phyloP scores from a whole-genome alignment of 2,329 filamentous ascomycete genomes.

The Alternaria infectoria region DNA sequence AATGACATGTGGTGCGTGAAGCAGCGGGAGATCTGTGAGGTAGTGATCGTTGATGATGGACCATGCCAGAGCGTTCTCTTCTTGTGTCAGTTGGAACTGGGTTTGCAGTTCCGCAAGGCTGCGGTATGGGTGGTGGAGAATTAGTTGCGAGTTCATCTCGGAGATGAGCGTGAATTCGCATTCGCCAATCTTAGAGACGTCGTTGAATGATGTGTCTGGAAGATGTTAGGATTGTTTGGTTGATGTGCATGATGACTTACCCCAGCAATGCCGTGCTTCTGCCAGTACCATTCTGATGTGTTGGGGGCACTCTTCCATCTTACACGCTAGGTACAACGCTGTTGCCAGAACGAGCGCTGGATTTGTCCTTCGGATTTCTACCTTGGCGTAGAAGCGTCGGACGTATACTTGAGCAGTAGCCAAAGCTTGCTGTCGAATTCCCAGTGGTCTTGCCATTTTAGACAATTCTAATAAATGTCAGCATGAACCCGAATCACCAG shows the following conservation, averaged over 20 bases:
- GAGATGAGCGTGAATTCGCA: constrained; percentile 93
- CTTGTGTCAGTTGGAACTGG: constrained; percentile 73
- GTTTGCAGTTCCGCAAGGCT: constrained; percentile 74
- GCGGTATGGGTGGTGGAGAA: constrained; percentile 89
- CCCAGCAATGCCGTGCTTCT: constrained; percentile 76
- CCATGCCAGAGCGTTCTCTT: constrained; percentile 79
- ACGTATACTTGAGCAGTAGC: constrained; percentile 95
- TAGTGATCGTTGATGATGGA: constrained; percentile 91
- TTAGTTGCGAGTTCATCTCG: constrained; percentile 87
- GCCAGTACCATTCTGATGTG: constrained; percentile 90
- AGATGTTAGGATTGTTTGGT: constrained; percentile 7
- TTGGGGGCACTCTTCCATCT: constrained; percentile 97
- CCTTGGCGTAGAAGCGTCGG: constrained; percentile 88
- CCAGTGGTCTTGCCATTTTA: constrained; percentile 83
- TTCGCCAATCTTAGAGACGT: constrained; percentile 85
- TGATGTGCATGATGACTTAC: constrained; percentile 19
- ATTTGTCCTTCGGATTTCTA: constrained; percentile 91
- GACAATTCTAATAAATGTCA: constrained; percentile 64
- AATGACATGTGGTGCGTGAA: constrained; percentile 85
- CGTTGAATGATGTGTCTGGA: constrained; percentile 52
- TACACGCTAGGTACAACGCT: constrained; percentile 91
- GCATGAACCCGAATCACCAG: neutral
- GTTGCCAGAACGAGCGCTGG: constrained; percentile 93
- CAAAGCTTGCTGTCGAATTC: constrained; percentile 86
- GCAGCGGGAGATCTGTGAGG: constrained; percentile 86